A percentile compares a stretch with the other conserved stretches of the same genome.
Conservation (phyloP, 108 stramenopile genomes). For the Pinguiococcus pyrenoidosus region DNA sequence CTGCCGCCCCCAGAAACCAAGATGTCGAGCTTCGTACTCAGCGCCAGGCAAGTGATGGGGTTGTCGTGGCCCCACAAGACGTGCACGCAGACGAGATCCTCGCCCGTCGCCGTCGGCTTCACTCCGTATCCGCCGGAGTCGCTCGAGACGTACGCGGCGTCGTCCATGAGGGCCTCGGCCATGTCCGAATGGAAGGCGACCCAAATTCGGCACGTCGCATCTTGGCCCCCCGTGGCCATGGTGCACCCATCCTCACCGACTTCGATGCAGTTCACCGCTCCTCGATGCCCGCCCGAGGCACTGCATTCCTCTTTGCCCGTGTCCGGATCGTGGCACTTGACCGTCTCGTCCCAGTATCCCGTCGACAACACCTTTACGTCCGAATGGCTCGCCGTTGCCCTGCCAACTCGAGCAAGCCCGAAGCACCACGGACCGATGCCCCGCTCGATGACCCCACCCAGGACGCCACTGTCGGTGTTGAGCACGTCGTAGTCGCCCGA, state of each 20-base stretch:
- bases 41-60: constrained; percentile 17
- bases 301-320: constrained; percentile 3
- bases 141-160: background rate
- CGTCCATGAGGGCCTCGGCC: constrained; percentile 15
- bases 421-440: background rate
- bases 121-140: background rate
- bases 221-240: constrained; percentile 26
- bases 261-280: constrained; percentile 16
- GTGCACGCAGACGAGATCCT: constrained; percentile 19
- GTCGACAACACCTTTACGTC: constrained; percentile 19
- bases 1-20: constrained; percentile 5
- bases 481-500: background rate
- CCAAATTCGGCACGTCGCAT: constrained; percentile 32
- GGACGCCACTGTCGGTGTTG: background rate
- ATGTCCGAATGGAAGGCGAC: constrained; percentile 20
- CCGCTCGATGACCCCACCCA: constrained; percentile 1
- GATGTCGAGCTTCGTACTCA: constrained; percentile 2
- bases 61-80: constrained; percentile 27
- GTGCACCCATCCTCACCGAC: constrained; percentile 17
- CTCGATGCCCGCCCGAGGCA: constrained; percentile 13
- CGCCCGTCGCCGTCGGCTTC: background rate
- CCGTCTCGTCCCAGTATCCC: constrained; percentile 29
- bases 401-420: background rate
- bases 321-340: constrained; percentile 9
- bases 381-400: background rate